Evolutionary conservation across 768 basidiomycete species (phyloP), one percentile per base, ranked within the genome.

Genomic region (Artomyces pyxidatus): DNA sequence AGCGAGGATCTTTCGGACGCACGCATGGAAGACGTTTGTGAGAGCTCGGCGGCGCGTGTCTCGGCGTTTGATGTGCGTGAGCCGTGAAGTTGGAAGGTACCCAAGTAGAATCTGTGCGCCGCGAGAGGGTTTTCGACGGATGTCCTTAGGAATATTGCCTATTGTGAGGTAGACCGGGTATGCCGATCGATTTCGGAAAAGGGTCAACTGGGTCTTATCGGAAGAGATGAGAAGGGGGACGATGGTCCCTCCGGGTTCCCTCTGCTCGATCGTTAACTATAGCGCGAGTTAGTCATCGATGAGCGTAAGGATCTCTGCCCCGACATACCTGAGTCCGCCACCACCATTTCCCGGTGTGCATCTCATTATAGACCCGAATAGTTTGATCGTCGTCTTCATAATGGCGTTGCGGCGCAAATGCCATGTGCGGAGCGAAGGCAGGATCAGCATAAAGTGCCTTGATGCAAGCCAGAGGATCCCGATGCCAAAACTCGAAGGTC

Each of bases 311-410:
- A n/a, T 9, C 10, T 9, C 9, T 35, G n/a, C n/a, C n/a, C 9
- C 10, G 9, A 35, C n/a, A 35, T 35, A 60, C 62, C 57, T 65
- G 62, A 0, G 43, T 32, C 1, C 54, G 29, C 59, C 58, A 59
- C 60, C 60, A 63, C 61, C 58, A 60, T 27, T 63, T 51, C 3
- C 40, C 58, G 0, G 58, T 56, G 45, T 50, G 53, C 56, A 59
- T 59, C 41, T 61, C 57, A 40, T 55, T 43, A 23, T 54, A 50
- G 5, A 55, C 25, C 6, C 55, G 52, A 11, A 39, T 26, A 8
- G 11, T 32, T 8, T 32, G 17, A 19, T 10, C 21, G 19, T 10
- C 39, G 19, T 40, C 19, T 11, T 10, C 8, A 19, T 21, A 40
- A 40, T 40, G 39, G 19, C 39, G 39, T 21, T 40, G 11, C 19